Evolutionary conservation across 208 protist species (phyloP).

Genomic region (Wallacemonas sp.): DNA sequence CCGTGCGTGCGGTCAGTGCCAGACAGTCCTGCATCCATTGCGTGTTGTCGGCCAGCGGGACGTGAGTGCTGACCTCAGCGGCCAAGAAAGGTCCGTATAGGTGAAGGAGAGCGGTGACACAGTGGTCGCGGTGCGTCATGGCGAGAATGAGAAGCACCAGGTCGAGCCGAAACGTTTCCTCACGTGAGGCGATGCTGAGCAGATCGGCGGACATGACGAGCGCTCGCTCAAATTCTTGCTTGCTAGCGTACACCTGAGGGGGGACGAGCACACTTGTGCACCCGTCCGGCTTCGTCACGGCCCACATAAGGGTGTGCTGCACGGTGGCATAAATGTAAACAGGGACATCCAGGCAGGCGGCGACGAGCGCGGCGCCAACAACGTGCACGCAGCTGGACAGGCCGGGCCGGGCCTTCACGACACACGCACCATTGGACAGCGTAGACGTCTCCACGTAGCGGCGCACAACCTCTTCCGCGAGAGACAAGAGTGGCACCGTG

Average conservation of each 20-base stretch:
- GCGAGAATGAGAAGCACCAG: slow-evolving; percentile 50
- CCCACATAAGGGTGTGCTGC: slow-evolving; percentile 23
- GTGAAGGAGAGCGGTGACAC: slow-evolving; percentile 40
- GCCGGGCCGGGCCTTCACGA: slow-evolving; percentile 34
- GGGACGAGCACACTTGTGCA: slow-evolving; percentile 31
- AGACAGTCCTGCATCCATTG: slow-evolving; percentile 39
- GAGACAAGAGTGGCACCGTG: slow-evolving; percentile 31
- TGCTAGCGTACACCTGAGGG: slow-evolving; percentile 28
- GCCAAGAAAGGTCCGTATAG: slow-evolving; percentile 48
- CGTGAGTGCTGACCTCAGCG: slow-evolving; percentile 20
- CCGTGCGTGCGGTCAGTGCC: background rate
- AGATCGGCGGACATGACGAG: slow-evolving; percentile 71
- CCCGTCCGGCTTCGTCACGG: background rate
- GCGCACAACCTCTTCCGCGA: slow-evolving; percentile 68
- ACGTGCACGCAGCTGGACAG: slow-evolving; percentile 48
- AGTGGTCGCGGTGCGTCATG: slow-evolving; percentile 34
- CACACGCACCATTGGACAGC: slow-evolving; percentile 51
- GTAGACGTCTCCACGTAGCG: slow-evolving; percentile 52
- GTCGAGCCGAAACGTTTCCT: slow-evolving; percentile 32
- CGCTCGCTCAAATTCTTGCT: slow-evolving; percentile 53
- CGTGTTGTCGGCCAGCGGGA: slow-evolving; percentile 41
- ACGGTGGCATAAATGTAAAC: slow-evolving; percentile 40
- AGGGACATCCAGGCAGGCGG: slow-evolving; percentile 66
- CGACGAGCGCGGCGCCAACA: slow-evolving; percentile 55
- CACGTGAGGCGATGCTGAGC: slow-evolving; percentile 43